Evolutionary conservation across 75 land plant species (phyloP), one percentile per base, ranked within the genome.

Genomic region (Sequoia sempervirens): DNA sequence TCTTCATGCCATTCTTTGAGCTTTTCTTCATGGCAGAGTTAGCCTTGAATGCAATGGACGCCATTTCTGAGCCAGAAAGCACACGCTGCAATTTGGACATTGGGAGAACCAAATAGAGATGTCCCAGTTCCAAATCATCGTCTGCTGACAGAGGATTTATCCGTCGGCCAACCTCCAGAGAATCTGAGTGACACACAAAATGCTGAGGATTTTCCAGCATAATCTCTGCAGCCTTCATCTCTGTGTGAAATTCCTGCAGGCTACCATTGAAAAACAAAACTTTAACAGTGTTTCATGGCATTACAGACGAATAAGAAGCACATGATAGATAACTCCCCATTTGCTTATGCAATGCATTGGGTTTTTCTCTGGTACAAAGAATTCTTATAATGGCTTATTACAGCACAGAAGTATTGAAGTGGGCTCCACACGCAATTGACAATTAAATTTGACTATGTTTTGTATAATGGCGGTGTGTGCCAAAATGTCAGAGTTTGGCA

Each of bases 91-190:
- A 90, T 88, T 91, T 85, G 26, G 88, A 89, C 84, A 88, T 85
- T 61, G 95, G 95, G 2, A 93, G 89, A 32, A 93, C 86, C 70
- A 88, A 93, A 85, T 93, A 93, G 20, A 91, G 66, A 1, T 82
- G 87, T 6, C 87, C 86, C 13, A 52, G 36, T 82, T 88, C 89
- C 17, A 93, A 88, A 75, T 87, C 88, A 69, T 86, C 85, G 38
- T 91, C 95, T 14, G 90, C 91, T 2, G 75, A 52, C 4, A 93
- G 83, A 1, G 87, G 89, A 5, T 86, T 81, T 18, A 91, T 83
- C 10, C 91, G 80, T 34, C 80, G 84, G 9, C 89, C 91, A 0
- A 86, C 88, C 41, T 74, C 75, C 28, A 91, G 81, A 73, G 84
- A 37, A 3, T n/a, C 41, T 1, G 92, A 83, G n/a, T 93, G 89